These are phyloP conservation scores for Penicillium malachiteum DNA, from an alignment of 495 filamentous ascomycete species.

Conservation along the genomic window DNA sequence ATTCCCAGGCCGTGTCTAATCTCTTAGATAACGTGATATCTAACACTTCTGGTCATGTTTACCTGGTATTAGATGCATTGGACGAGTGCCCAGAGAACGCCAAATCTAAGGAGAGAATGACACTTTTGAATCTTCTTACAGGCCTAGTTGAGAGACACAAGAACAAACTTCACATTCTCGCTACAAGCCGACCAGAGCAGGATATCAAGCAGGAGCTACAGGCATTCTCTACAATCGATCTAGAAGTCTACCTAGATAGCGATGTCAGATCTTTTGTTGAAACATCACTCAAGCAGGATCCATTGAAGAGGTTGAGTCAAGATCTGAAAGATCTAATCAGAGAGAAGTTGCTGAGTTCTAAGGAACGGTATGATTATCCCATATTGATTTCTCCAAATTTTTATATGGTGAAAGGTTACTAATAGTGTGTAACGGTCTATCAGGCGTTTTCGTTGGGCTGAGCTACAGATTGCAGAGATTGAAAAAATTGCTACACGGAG, in stretches of 20 bases:
- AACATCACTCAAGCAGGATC: not conserved
- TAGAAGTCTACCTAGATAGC: not conserved
- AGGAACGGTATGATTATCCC: not conserved
- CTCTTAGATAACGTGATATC: conserved; percentile 1
- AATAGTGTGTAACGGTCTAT: too few relatives aligned
- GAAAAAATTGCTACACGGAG: too few relatives aligned
- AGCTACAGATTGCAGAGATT: not conserved
- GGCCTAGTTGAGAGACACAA: not conserved
- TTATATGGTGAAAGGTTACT: too few relatives aligned
- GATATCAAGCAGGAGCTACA: not conserved
- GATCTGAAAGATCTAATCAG: not conserved
- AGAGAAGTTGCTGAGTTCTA: not conserved
- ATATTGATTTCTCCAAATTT: not conserved
- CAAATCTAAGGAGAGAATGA: not conserved
- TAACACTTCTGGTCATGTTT: conserved; percentile 2
- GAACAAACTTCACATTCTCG: conserved; percentile 15
- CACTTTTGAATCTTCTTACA: conserved; percentile 2
- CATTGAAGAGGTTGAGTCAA: not conserved
- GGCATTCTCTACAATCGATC: not conserved
- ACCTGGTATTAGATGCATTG: conserved; percentile 17
- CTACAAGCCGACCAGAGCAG: conserved; percentile 15
- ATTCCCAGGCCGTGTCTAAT: not conserved
- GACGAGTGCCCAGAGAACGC: conserved; percentile 15
- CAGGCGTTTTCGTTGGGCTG: conserved; percentile 4
- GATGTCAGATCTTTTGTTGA: conserved; percentile 3